A percentile compares a stretch with the other conserved stretches of the same genome.
Evolutionary conservation across 371 early-diverging fungal genomes (phyloP).

Genomic region (Mortierella sp.): DNA sequence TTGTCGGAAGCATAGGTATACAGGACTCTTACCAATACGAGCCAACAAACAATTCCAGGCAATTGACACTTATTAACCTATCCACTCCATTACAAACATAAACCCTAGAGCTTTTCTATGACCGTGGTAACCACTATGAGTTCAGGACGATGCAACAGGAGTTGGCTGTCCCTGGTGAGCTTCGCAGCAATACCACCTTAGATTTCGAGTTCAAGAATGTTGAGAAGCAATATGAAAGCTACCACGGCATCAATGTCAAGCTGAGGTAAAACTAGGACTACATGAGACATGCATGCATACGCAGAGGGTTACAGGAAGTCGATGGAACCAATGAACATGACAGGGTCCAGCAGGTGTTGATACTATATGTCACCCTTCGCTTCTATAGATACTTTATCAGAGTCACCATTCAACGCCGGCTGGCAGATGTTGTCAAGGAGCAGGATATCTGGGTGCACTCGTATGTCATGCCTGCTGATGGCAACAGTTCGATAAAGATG

Average conservation of each 20-base stretch:
- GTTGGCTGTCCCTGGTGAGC: conserved; percentile 87
- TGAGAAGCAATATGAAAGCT: conserved; percentile 91
- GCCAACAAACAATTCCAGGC: background rate
- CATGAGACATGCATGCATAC: no score
- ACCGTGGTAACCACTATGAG: conserved; percentile 94
- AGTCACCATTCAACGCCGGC: conserved; percentile 78
- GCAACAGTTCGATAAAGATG: conserved; percentile 91
- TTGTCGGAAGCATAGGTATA: conserved; percentile 93
- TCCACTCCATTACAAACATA: background rate
- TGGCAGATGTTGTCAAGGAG: conserved; percentile 80
- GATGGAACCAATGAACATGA: background rate
- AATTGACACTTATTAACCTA: background rate
- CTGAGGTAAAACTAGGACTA: conserved; percentile 66
- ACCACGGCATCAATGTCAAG: conserved; percentile 92
- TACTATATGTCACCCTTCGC: background rate
- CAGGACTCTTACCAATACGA: no score
- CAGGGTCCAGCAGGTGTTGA: background rate
- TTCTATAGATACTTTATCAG: conserved; percentile 83
- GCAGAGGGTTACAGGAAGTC: background rate
- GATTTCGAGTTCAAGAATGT: conserved; percentile 93
- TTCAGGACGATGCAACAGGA: conserved; percentile 90
- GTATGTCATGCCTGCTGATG: conserved; percentile 85
- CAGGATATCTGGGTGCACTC: conserved; percentile 92
- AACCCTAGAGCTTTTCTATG: conserved; percentile 89
- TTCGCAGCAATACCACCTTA: conserved; percentile 75